phyloP scores from a whole-genome alignment of 2,329 filamentous ascomycete genomes.

The Cercospora zeina region DNA sequence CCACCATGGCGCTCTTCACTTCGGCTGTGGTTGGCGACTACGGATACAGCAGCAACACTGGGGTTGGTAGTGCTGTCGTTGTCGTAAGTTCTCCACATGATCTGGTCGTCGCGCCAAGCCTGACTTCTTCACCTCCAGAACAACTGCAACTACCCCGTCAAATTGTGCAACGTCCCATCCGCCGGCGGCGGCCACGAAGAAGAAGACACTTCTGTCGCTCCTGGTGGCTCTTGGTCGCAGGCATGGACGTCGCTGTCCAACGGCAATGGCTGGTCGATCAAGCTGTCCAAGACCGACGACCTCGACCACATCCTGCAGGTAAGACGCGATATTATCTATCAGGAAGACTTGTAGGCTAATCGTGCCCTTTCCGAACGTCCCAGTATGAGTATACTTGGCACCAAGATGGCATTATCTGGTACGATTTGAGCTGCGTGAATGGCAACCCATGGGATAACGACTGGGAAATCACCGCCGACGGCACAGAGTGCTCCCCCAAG shows the following conservation, averaged over 20 bases:
- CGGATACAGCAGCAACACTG: constrained; percentile 21
- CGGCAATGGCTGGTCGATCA: constrained; percentile 43
- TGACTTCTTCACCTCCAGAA: constrained; percentile 26
- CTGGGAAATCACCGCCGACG: constrained; percentile 41
- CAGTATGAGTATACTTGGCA: constrained; percentile 44
- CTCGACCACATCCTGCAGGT: constrained; percentile 38
- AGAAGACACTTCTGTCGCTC: constrained; percentile 32
- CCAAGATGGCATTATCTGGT: constrained; percentile 43
- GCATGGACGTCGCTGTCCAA: constrained; percentile 41
- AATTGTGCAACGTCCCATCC: constrained; percentile 37
- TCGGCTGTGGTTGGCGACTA: constrained; percentile 22
- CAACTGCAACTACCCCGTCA: constrained; percentile 39
- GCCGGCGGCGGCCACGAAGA: constrained; percentile 32
- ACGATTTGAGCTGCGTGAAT: constrained; percentile 43
- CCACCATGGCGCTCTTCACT: constrained; percentile 31
- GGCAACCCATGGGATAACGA: constrained; percentile 43
- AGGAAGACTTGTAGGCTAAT: neutral
- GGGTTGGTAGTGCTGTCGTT: constrained; percentile 36
- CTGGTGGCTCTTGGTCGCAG: constrained; percentile 37
- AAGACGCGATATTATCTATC: neutral
- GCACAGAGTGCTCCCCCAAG: constrained; percentile 33
- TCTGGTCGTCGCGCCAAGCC: neutral
- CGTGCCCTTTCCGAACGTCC: no score
- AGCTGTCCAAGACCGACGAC: constrained; percentile 39
- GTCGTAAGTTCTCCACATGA: constrained; percentile 14